Evolutionary conservation across 2,329 filamentous ascomycete species (phyloP).

Genomic region (Aspergillus pseudonomiae): DNA sequence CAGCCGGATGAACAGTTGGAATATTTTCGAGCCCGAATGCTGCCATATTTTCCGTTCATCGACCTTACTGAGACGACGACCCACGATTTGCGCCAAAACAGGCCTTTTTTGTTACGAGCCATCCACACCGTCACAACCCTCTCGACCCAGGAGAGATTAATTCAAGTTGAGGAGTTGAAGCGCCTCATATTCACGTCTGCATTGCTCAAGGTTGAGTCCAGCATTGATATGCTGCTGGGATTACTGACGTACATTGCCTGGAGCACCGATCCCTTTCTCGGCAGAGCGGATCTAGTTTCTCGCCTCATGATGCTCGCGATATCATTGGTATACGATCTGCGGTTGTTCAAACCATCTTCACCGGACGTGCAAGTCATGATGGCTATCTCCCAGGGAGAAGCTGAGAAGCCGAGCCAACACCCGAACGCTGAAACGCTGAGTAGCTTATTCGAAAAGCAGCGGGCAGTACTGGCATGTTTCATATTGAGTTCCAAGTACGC

Average conservation of each 20-base stretch:
- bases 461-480: constrained; percentile 36
- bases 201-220: constrained; percentile 32
- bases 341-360: constrained; percentile 35
- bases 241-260: constrained; percentile 43
- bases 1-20: constrained; percentile 25
- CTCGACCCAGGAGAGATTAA: constrained; percentile 31
- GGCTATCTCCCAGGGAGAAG: constrained; percentile 31
- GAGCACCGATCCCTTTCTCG: constrained; percentile 41
- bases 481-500: constrained; percentile 34
- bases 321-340: constrained; percentile 42
- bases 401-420: constrained; percentile 19
- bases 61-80: constrained; percentile 31
- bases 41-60: constrained; percentile 42
- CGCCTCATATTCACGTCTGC: constrained; percentile 31
- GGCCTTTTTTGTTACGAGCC: constrained; percentile 41
- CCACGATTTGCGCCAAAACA: constrained; percentile 34
- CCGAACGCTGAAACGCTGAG: constrained; percentile 16
- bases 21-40: constrained; percentile 38
- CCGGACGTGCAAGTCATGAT: constrained; percentile 36
- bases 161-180: constrained; percentile 35
- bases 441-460: constrained; percentile 29
- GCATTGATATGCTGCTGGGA: constrained; percentile 41
- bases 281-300: constrained; percentile 33
- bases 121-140: constrained; percentile 39
- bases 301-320: constrained; percentile 43